Base-by-base conservation (phyloP, 495 filamentous ascomycete genomes). In the Ascodesmis nigricans region DNA sequence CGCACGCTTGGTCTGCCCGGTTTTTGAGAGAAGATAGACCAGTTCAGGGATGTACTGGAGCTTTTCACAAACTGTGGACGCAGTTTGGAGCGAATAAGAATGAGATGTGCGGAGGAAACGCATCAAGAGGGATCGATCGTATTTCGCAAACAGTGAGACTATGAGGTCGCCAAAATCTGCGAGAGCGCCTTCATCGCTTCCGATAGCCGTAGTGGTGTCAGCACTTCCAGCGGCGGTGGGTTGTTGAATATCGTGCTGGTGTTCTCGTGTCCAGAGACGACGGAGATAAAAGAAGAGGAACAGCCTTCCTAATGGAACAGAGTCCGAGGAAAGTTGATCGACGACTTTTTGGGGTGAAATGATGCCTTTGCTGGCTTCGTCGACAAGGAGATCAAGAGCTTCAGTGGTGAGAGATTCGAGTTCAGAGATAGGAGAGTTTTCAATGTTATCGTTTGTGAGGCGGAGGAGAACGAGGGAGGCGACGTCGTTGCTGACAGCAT, bases 281-380 rank as follows among this genome's bases (percentile, higher is more conserved):
- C 79, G 70, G 6, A 93, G 61, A 49, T 93, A 93, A 57, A 95
- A 83, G 56, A 76, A 97, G 4, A 90, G 67, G 50, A 87, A 92
- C n/a, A 78, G 53, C 40, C 57, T 55, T 10, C 36, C 41, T 22
- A 31, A 55, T 33, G 37, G 53, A 21, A 53, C 52, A 33, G 64
- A 47, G 17, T 64, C 49, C 3, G 38, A 36, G 35, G 65, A 41
- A 2, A 97, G 63, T 42, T 95, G 84, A 1, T 56, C 42, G 21
- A 95, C 73, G 3, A 95, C 81, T 0, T 67, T 62, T 2, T 72
- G 63, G 0, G 83, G 78, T 7, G 62, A 71, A 10, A 97, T 76
- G 26, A 84, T 73, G 1, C 87, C 87, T 29, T 81, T 76, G 34
- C 77, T 71, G 5, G 82, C 81, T 55, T 92, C 87, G 19, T 78